Evolutionary conservation across 352 stramenopile species (phyloP).

Genomic region (Globisporangium lucens): DNA sequence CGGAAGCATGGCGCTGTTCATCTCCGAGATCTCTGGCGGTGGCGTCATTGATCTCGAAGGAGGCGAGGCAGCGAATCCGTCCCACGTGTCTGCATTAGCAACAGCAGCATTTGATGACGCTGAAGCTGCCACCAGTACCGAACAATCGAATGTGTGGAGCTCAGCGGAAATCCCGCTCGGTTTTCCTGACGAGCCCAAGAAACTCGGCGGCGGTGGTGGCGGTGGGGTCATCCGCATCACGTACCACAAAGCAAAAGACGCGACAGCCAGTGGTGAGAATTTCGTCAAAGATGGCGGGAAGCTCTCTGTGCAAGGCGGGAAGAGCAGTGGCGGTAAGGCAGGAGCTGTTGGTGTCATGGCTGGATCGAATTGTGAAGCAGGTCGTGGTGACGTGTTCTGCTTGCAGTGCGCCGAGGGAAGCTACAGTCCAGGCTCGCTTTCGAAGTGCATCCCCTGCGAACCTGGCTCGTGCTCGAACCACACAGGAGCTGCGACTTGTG

Average conservation of each 20-base stretch:
- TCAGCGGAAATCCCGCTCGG: constrained; percentile 11
- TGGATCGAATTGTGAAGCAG: constrained; percentile 56
- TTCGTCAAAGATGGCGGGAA: constrained; percentile 57
- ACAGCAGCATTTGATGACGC: background rate
- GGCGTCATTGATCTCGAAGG: constrained; percentile 57
- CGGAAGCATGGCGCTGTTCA: constrained; percentile 56
- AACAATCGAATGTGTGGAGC: constrained; percentile 36
- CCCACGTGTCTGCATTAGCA: background rate
- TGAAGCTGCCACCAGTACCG: background rate
- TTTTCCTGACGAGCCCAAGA: constrained; percentile 18
- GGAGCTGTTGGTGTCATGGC: constrained; percentile 48
- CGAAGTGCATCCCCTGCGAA: constrained; percentile 65
- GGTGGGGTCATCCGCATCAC: constrained; percentile 59
- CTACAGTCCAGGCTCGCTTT: constrained; percentile 56
- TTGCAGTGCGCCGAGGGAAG: constrained; percentile 57
- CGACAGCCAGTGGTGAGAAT: constrained; percentile 37
- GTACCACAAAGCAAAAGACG: constrained; percentile 32
- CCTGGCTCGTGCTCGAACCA: constrained; percentile 59
- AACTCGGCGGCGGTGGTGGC: constrained; percentile 53
- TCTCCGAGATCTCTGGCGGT: constrained; percentile 56
- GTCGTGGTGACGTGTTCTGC: constrained; percentile 67
- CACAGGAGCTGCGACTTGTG: constrained; percentile 40
- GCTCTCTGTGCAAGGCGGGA: constrained; percentile 40
- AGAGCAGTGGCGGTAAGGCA: constrained; percentile 50
- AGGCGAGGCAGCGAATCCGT: constrained; percentile 31